Evolutionary conservation across 1,284 basidiomycete genomes (phyloP).

Genomic region (Pisolithus thermaeus): DNA sequence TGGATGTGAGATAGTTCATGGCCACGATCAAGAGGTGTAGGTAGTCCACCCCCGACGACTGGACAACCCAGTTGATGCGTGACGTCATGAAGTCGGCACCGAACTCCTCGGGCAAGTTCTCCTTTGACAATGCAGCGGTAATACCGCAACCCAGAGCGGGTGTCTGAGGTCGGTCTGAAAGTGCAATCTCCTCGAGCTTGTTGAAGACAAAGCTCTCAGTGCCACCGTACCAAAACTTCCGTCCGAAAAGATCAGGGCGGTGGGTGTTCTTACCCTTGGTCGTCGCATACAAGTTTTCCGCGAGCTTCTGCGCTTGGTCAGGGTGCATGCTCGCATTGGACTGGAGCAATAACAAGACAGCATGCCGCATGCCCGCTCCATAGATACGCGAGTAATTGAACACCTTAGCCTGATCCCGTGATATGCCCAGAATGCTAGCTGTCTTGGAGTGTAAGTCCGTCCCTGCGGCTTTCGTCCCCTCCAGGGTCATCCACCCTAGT

Average conservation of each 20-base stretch:
- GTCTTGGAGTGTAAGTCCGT: conserved; percentile 98
- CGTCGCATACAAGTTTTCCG: conserved; percentile 83
- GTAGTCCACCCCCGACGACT: conserved; percentile 98
- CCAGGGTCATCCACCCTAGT: conserved; percentile 99
- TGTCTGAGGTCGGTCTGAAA: conserved; percentile 83
- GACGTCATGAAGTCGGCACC: conserved; percentile 92
- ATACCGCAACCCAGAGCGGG: conserved; percentile 94
- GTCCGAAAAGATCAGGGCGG: conserved; percentile 59
- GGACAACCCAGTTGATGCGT: conserved; percentile 99
- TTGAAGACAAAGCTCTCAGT: conserved; percentile 99
- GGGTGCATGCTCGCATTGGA: conserved; percentile 77
- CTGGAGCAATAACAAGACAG: conserved; percentile 85
- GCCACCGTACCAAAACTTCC: conserved; percentile 96
- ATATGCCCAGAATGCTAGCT: conserved; percentile 88
- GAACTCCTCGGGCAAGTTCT: conserved; percentile 74
- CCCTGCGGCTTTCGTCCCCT: conserved; percentile 94
- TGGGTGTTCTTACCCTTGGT: conserved; percentile 91
- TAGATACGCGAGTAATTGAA: conserved; percentile 99
- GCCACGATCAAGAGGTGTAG: conserved; percentile 93
- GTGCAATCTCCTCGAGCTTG: conserved; percentile 93
- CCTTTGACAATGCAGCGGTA: conserved; percentile 87
- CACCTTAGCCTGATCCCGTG: conserved; percentile 94
- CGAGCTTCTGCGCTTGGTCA: conserved; percentile 76
- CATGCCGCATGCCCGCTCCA: conserved; percentile 94
- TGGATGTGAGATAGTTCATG: conserved; percentile 84